Evolutionary conservation across 768 basidiomycete species (phyloP), one percentile per base, ranked within the genome.

Genomic region (Auriscalpium orientale): DNA sequence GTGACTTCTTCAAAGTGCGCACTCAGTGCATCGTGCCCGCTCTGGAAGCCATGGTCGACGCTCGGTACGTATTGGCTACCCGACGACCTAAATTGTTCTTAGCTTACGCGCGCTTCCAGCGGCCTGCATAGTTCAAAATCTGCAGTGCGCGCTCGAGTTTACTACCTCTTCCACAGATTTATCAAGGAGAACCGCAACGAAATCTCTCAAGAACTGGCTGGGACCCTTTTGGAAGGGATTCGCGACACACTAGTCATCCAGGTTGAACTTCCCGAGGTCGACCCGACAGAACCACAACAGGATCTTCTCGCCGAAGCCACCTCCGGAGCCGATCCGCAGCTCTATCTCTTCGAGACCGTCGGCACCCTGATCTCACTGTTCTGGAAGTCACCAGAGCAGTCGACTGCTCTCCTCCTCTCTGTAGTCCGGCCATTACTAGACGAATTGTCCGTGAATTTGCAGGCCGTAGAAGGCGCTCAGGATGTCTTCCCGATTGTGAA

Each of bases 1-100:
- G 84, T 37, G 97, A 98, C 64, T 98, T 99, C 69, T 98, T 98
- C 84, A 93, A 90, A 70, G 85, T 94, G 21, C 84, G 92, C 59
- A 90, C 87, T 63, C 89, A 91, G 55, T 91, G 85, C 63, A 90
- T 98, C 52, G 76, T 91, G 62, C 90, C 91, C 1, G 82, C 91
- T 2, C 74, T 99, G 35, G 87, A 93, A 63, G 89, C 89, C 11
- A 90, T 99, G 79, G 79, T 98, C 28, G 91, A 89, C 64, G 56
- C 70, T 57, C 79, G 91, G 94, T 94, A 67, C 57, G 86, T 18
- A 43, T 22, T n/a, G 48, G 20, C 21, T 33, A 36, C 47, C 21
- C 49, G 11, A 50, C 22, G 36, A 50, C n/a, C 18, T 34, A 21
- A 38, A 34, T n/a, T n/a, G n/a, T 10, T 40, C 11, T 20, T 45